Base-by-base conservation (phyloP, 768 basidiomycete species). In the Lactifluus rugatus region DNA sequence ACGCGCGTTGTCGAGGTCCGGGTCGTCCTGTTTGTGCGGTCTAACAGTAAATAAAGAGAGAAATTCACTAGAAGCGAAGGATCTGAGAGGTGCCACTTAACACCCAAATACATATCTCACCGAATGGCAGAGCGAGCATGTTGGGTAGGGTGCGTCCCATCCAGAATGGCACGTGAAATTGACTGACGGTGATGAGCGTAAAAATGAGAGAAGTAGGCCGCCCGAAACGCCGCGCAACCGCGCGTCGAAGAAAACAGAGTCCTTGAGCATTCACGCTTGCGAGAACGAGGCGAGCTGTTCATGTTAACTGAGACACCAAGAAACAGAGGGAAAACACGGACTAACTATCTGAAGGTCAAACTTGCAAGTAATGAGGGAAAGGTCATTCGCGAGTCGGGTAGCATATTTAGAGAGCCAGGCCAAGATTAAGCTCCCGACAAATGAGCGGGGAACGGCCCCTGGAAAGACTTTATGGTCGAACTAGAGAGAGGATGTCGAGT, bases 141-240 rank as follows among this genome's bases (percentile, higher is more conserved):
- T 98, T 99, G 1, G 96, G 95, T 7, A 98, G 71, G 0, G 95
- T 96, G 54, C 96, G 74, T 2, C 93, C 84, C 77, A 93, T 89
- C 85, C 92, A 98, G 69, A 91, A 99, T 7, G 85, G 84, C 5
- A 94, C 67, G 68, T 98, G 96, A 67, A 96, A 98, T 67, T 95
- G 93, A 0, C 85, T 82, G 62, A 82, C 77, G 3, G 83, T 82
- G n/a, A 96, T 68, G 0, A 93, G 61, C 1, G 79, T 70, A 68
- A 85, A 95, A 65, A 81, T 76, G 16, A 77, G 65, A 14, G 82
- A 75, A 0, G 84, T 77, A 3, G 70, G 67, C 2, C 73, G 70
- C 16, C 89, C 91, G 63, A 85, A 95, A 19, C 86, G 81, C 11
- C 70, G 70, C 0, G 78, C 73, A 1, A 89, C 76, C 2, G 84